phyloP scores from a whole-genome alignment of 2,329 filamentous ascomycete species.

The Curvularia eragrostidis region DNA sequence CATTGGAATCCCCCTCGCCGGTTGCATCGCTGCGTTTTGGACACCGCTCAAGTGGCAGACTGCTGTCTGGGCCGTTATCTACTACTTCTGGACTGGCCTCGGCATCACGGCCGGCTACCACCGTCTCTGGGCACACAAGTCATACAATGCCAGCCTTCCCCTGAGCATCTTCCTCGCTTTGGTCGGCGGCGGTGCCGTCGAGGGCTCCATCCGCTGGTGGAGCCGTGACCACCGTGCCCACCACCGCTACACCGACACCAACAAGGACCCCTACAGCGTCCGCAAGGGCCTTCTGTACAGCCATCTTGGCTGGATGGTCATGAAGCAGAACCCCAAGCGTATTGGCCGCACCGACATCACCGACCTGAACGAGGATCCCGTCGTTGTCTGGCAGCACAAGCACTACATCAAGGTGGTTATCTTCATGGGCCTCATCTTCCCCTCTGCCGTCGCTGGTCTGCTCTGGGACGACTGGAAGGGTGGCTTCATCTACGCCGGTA shows the following conservation, averaged over 20 bases:
- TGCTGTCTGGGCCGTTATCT: conserved; percentile 73
- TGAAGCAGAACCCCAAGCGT: conserved; percentile 62
- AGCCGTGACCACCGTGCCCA: conserved; percentile 59
- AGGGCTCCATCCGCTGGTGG: conserved; percentile 61
- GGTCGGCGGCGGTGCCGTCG: conserved; percentile 57
- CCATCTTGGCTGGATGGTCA: conserved; percentile 61
- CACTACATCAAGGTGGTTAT: conserved; percentile 58
- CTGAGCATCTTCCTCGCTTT: conserved; percentile 58
- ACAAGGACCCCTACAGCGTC: conserved; percentile 61
- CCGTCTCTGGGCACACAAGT: conserved; percentile 72
- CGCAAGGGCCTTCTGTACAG: conserved; percentile 60
- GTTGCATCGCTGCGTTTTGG: conserved; percentile 79
- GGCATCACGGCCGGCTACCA: conserved; percentile 68
- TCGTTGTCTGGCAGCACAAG: conserved; percentile 59
- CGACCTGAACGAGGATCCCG: conserved; percentile 59
- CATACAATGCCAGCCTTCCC: conserved; percentile 55
- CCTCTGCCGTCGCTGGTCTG: conserved; percentile 56
- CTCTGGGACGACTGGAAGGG: conserved; percentile 59
- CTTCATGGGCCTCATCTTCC: conserved; percentile 58
- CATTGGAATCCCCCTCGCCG: conserved; percentile 75
- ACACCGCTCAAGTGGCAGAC: conserved; percentile 78
- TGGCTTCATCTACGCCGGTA: conserved; percentile 60
- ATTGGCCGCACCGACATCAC: conserved; percentile 60
- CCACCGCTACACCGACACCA: conserved; percentile 61
- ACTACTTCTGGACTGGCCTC: conserved; percentile 85